Evolutionary conservation across 1,139 yeast genomes (phyloP).

Genomic region (Candida mesenterica): DNA sequence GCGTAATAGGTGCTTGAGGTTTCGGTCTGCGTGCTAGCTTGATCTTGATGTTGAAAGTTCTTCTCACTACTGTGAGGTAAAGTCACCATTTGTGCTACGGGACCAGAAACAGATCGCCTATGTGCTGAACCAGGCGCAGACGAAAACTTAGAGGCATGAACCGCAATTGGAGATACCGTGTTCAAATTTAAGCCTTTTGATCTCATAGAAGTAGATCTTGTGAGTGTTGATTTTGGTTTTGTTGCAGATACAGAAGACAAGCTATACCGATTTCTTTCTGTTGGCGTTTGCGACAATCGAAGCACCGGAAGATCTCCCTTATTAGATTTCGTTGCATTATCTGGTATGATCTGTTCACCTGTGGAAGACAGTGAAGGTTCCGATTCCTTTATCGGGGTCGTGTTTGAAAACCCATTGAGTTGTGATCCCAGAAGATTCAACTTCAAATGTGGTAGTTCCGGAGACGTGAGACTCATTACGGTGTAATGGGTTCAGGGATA

Average conservation of each 20-base stretch:
- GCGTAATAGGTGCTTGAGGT: background rate
- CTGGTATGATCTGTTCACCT: too few relatives aligned
- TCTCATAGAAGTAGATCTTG: constrained; percentile 15
- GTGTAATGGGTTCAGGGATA: background rate
- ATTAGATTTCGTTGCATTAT: too few relatives aligned
- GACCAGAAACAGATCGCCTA: constrained; percentile 5
- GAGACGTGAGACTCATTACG: constrained; percentile 2
- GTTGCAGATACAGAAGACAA: background rate
- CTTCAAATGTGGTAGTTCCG: constrained; percentile 3
- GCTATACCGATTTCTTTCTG: constrained; percentile 2
- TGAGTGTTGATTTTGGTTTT: background rate
- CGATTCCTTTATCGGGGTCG: too few relatives aligned
- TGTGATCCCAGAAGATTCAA: too few relatives aligned
- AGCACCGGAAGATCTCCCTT: too few relatives aligned
- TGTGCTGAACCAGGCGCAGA: constrained; percentile 1
- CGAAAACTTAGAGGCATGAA: background rate
- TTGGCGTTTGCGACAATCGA: too few relatives aligned
- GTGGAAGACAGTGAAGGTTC: too few relatives aligned
- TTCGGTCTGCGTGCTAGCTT: too few relatives aligned
- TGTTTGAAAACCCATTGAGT: too few relatives aligned
- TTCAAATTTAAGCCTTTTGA: constrained; percentile 32
- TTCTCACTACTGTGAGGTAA: constrained; percentile 2
- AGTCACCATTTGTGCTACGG: background rate
- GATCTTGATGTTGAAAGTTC: background rate
- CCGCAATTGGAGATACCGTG: constrained; percentile 29